A percentile compares a stretch with the other conserved stretches of the same genome.
These are phyloP conservation scores for Sarocladiaceae sp. DNA, from an alignment of 2,329 filamentous ascomycete genomes.

Conservation along the genomic window DNA sequence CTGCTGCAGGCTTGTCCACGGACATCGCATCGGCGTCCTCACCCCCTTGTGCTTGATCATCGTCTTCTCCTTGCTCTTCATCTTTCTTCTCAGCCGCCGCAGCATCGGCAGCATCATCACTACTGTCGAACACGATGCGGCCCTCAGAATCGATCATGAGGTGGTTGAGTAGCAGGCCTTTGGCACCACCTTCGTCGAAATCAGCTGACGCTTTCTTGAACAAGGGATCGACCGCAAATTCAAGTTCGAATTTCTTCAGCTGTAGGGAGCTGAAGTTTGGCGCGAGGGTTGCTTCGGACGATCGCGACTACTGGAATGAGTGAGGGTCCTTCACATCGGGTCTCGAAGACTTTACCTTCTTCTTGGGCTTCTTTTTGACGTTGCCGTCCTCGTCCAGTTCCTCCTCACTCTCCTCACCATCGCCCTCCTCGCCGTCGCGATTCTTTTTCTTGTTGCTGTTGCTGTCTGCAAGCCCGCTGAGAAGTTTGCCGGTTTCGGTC, in stretches of 20 bases:
- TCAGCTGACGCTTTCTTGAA: conserved; percentile 99
- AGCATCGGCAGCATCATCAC: conserved; percentile 67
- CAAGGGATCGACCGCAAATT: conserved; percentile 93
- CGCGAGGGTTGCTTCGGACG: conserved; percentile 88
- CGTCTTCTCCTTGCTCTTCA: conserved; percentile 29
- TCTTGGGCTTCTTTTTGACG: conserved; percentile 58
- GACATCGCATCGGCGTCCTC: conserved; percentile 8
- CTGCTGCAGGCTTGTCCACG: conserved; percentile 9
- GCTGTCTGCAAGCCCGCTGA: conserved; percentile 89
- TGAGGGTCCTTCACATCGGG: neutral
- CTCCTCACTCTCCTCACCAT: conserved; percentile 61
- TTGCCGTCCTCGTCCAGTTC: conserved; percentile 58
- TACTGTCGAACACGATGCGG: conserved; percentile 96
- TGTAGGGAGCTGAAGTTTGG: conserved; percentile 82
- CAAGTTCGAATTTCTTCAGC: conserved; percentile 94
- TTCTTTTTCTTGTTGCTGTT: conserved; percentile 70
- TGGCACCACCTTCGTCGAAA: conserved; percentile 96
- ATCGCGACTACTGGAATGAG: conserved; percentile 46
- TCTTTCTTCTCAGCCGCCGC: conserved; percentile 25
- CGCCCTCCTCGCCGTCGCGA: conserved; percentile 56
- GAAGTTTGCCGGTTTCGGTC: conserved; percentile 89
- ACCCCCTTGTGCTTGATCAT: conserved; percentile 20
- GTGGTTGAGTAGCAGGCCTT: conserved; percentile 90
- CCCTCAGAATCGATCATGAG: conserved; percentile 90
- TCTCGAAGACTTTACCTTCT: conserved; percentile 56